These are phyloP conservation scores for Aureobasidium sp. DNA, from an alignment of 2,329 filamentous ascomycete genomes.

Conservation along the genomic window DNA sequence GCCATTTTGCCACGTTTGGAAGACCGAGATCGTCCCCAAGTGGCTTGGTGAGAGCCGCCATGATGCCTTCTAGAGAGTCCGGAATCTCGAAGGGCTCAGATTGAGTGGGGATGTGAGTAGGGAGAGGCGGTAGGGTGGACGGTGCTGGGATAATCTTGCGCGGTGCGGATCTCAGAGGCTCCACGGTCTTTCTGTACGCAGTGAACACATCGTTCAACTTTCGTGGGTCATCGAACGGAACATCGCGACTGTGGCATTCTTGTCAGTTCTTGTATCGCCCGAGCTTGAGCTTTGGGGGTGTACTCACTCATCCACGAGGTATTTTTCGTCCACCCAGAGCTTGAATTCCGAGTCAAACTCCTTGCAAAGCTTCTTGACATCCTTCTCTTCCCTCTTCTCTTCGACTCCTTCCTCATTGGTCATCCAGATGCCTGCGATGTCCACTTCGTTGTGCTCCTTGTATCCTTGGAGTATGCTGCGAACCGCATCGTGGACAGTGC, in stretches of 20 bases:
- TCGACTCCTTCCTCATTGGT: slow-evolving; percentile 63
- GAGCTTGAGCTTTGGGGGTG: background rate
- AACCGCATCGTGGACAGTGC: slow-evolving; percentile 54
- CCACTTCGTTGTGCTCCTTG: slow-evolving; percentile 24
- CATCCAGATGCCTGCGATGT: slow-evolving; percentile 66
- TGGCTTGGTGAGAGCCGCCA: slow-evolving; percentile 51
- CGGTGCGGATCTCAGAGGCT: slow-evolving; percentile 61
- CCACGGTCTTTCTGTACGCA: slow-evolving; percentile 63
- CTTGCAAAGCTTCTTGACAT: slow-evolving; percentile 48
- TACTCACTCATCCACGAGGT: slow-evolving; percentile 69
- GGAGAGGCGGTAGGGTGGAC: slow-evolving; percentile 51
- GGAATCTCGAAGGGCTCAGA: slow-evolving; percentile 58
- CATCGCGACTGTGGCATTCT: slow-evolving; percentile 51
- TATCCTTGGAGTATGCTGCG: slow-evolving; percentile 48
- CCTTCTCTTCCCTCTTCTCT: slow-evolving; percentile 58
- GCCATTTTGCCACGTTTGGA: slow-evolving; percentile 45
- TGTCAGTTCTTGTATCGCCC: background rate
- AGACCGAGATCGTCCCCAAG: slow-evolving; percentile 46
- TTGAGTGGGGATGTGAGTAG: slow-evolving; percentile 53
- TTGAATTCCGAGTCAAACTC: slow-evolving; percentile 53
- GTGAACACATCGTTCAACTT: slow-evolving; percentile 71
- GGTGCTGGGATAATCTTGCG: slow-evolving; percentile 51
- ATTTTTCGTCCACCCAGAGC: slow-evolving; percentile 68
- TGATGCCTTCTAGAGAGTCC: slow-evolving; percentile 45
- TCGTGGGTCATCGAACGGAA: slow-evolving; percentile 49